Base-by-base conservation (phyloP, 345 rosid species). In the Sisymbrium altissimum region DNA sequence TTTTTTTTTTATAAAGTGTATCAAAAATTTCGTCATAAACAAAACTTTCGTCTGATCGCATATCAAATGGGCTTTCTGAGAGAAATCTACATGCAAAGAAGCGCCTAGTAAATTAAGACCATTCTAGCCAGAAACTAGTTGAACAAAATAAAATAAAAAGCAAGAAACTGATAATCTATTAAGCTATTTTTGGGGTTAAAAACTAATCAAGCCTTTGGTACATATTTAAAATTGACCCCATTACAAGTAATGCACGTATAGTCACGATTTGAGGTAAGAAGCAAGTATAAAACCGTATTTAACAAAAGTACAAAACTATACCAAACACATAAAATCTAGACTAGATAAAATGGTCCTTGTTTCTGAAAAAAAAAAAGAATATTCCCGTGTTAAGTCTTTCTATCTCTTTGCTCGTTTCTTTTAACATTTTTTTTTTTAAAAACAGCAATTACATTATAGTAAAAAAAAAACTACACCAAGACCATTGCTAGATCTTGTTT, bases 271-370 rank as follows among this genome's bases (percentile, higher is more conserved):
- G 41, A 60, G 39, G 29, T 25, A 59, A 39, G 41, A 30, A 5
- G 61, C 68, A 18, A 3, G 18, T 39, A 4, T 23, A 8, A 17
- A 9, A 8, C 32, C 32, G 17, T 61, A 13, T 62, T 19, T 18
- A 52, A 9, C 76, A 13, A 38, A 61, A 49, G 46, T 45, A 45
- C 29, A 55, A 50, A 50, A 61, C 40, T 49, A 60, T 49, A 12
- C 15, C 21, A 52, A 60, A 60, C 75, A 29, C 61, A 49, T 62
- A 40, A 41, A 19, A 71, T 61, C 62, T 61, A 9, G 59, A 48
- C 62, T 61, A 9, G 59, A 48, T 12, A 60, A 36, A 49, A 54
- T 61, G 76, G 76, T 72, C 62, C 76, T 19, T 29, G 6, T 29
- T 40, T 30, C 55, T 41, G 35, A 6, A 23, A 23, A 30, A 23